These are phyloP conservation scores for Boletus reticuloceps DNA, from an alignment of 768 basidiomycete genomes.

Conservation along the genomic window DNA sequence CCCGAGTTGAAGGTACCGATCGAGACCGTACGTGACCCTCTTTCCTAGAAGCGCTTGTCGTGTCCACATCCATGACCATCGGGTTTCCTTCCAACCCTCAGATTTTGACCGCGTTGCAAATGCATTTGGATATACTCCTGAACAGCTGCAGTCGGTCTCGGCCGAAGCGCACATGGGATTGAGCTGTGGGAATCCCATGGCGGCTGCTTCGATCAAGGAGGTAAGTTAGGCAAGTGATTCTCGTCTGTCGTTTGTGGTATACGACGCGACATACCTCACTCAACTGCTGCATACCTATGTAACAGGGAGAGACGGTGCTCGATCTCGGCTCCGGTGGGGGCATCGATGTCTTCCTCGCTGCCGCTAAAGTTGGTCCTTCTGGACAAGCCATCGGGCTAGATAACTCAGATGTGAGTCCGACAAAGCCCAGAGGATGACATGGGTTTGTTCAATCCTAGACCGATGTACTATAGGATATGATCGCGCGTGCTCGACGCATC, in stretches of 20 bases:
- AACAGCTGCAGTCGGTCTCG: slow-evolving; percentile 44
- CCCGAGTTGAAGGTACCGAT: slow-evolving; percentile 3
- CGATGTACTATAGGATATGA: slow-evolving; percentile 43
- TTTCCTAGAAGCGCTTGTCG: not conserved
- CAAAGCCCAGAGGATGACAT: not conserved
- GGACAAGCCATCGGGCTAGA: slow-evolving; percentile 58
- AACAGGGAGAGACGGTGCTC: slow-evolving; percentile 53
- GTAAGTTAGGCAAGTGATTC: slow-evolving; percentile 23
- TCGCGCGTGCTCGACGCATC: slow-evolving; percentile 45
- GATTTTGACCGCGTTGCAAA: slow-evolving; percentile 18
- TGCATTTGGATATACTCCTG: slow-evolving; percentile 47
- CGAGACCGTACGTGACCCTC: slow-evolving; percentile 10
- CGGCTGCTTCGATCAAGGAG: slow-evolving; percentile 43
- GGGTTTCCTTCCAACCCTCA: not conserved
- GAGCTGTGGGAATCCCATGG: slow-evolving; percentile 54
- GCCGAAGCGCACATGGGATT: slow-evolving; percentile 46
- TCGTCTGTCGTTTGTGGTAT: no score
- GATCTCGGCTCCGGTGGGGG: slow-evolving; percentile 60
- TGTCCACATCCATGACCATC: not conserved
- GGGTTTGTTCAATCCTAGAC: not conserved
- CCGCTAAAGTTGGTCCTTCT: slow-evolving; percentile 43
- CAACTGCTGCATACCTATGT: not conserved
- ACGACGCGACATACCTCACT: no score
- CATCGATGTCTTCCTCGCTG: slow-evolving; percentile 54
- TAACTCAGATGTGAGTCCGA: slow-evolving; percentile 40